A percentile compares a stretch with the other conserved stretches of the same genome.
Evolutionary conservation across 805 yeast genomes (phyloP).

Genomic region (Lipomyces spencermartinsiae): DNA sequence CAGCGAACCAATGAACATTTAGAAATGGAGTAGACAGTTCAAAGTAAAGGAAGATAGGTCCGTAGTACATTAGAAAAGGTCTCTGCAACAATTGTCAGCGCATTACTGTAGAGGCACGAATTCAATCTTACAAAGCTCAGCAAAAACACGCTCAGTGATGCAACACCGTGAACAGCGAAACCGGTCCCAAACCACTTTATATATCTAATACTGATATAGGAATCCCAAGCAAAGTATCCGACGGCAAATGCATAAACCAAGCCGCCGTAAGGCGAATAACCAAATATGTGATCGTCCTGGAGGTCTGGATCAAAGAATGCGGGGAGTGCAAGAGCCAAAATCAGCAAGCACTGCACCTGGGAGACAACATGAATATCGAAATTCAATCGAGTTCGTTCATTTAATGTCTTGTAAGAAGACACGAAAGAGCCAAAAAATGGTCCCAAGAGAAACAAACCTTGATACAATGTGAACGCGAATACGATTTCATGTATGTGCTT

Average conservation of each 20-base stretch:
- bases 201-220: conserved; percentile 68
- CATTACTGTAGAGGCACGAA: background rate
- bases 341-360: conserved; percentile 77
- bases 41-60: conserved; percentile 81
- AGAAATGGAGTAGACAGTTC: conserved; percentile 95
- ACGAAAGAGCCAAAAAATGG: conserved; percentile 54
- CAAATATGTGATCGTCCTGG: conserved; percentile 61
- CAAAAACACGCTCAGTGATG: conserved; percentile 76
- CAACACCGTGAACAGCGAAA: conserved; percentile 81
- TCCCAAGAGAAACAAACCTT: conserved; percentile 57
- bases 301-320: conserved; percentile 62
- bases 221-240: conserved; percentile 93
- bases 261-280: conserved; percentile 76
- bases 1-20: conserved; percentile 89
- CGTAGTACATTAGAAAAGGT: conserved; percentile 82
- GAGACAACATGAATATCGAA: conserved; percentile 93
- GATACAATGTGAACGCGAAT: conserved; percentile 66
- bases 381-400: conserved; percentile 61
- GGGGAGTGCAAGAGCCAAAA: conserved; percentile 66
- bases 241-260: conserved; percentile 71
- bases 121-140: conserved; percentile 52
- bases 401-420: conserved; percentile 57
- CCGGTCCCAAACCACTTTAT: conserved; percentile 77
- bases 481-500: conserved; percentile 70
- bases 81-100: conserved; percentile 35